Percentiles rank a stretch among this genome's conserved stretches.
These are phyloP conservation scores for Fusarium xylarioides DNA, from an alignment of 2,329 filamentous ascomycete species.

Conservation along the genomic window DNA sequence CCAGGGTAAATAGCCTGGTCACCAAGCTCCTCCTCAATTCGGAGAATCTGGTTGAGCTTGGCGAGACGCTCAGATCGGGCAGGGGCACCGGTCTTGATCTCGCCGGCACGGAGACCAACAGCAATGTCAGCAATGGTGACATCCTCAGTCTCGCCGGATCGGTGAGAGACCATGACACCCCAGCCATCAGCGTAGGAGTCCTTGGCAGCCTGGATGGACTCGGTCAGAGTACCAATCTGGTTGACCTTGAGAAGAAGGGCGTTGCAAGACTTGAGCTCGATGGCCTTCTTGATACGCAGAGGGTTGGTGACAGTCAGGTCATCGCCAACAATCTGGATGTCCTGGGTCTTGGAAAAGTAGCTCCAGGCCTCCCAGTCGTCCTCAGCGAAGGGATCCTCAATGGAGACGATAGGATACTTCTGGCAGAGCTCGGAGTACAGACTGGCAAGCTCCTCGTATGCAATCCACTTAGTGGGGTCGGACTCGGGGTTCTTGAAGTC, in stretches of 20 bases:
- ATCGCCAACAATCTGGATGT: constrained; percentile 98
- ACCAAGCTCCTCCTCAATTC: constrained; percentile 99
- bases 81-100: constrained; percentile 99
- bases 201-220: constrained; percentile 99
- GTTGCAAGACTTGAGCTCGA: constrained; percentile 98
- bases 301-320: constrained; percentile 99
- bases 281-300: constrained; percentile 98
- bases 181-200: constrained; percentile 95
- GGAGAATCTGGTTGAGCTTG: constrained; percentile 99
- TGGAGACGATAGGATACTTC: constrained; percentile 99
- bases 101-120: constrained; percentile 93
- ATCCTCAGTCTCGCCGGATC: constrained; percentile 99
- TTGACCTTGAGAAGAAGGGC: constrained; percentile 99
- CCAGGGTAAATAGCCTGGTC: constrained; percentile 92
- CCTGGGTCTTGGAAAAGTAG: constrained; percentile 99
- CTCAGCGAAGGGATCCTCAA: constrained; percentile 99
- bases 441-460: constrained; percentile 94
- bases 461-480: constrained; percentile 97
- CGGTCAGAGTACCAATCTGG: constrained; percentile 98
- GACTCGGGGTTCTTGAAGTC: constrained; percentile 99
- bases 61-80: constrained; percentile 96
- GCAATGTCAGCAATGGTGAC: constrained; percentile 99
- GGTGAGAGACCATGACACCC: constrained; percentile 99
- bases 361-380: constrained; percentile 99
- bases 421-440: constrained; percentile 86